These are phyloP conservation scores for Euphrasia arctica DNA, from an alignment of 305 asterid species.

Conservation along the genomic window DNA sequence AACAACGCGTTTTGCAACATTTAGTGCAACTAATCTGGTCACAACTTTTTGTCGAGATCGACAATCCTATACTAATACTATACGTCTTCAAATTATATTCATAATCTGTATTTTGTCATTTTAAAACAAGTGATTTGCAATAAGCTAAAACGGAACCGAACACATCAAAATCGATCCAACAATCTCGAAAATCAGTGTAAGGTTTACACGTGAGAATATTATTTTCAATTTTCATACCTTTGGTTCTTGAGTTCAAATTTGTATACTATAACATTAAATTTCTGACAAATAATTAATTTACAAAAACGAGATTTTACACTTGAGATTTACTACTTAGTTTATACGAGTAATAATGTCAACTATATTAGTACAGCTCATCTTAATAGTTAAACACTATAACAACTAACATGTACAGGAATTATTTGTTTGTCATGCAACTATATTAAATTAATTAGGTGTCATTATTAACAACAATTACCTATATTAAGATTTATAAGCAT, in stretches of 20 bases:
- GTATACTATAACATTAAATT: not conserved
- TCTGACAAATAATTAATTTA: not conserved
- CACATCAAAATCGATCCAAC: too few species aligned
- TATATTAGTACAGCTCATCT: not conserved
- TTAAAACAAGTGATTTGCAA: not conserved
- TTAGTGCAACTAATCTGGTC: not conserved
- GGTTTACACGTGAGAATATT: not conserved
- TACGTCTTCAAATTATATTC: not conserved
- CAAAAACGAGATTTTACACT: not conserved
- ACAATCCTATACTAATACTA: too few species aligned
- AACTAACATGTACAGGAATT: not conserved
- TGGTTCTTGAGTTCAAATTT: not conserved
- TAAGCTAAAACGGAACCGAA: too few species aligned
- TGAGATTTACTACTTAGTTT: not conserved
- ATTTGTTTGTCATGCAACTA: not conserved
- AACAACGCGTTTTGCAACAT: not conserved
- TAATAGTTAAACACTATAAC: not conserved
- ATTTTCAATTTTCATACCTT: not conserved
- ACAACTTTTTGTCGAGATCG: not conserved
- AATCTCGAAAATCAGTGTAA: too few species aligned
- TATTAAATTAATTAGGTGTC: not conserved
- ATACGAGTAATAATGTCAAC: not conserved
- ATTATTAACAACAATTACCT: too few species aligned
- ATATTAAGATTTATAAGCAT: too few species aligned
- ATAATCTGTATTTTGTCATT: not conserved